These are phyloP conservation scores for Thelonectria olida DNA, from an alignment of 2,329 filamentous ascomycete genomes.

Conservation along the genomic window DNA sequence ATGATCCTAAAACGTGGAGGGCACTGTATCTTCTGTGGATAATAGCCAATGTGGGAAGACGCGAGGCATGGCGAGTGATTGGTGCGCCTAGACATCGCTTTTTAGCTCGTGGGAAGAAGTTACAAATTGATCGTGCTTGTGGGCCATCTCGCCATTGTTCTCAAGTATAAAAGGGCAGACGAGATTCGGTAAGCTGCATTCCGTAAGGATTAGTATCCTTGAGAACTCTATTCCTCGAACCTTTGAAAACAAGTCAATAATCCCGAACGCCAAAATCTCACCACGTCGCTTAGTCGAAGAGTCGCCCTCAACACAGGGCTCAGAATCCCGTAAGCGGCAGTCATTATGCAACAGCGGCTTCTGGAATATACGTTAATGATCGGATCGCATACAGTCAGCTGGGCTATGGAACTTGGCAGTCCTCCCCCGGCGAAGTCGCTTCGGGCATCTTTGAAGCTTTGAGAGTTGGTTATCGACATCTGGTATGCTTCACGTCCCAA, in stretches of 20 bases:
- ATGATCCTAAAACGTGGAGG: not conserved
- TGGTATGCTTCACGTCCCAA: not conserved
- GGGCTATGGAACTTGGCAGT: constrained; percentile 15
- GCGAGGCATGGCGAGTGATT: not conserved
- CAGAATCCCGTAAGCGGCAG: not conserved
- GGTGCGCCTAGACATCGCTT: not conserved
- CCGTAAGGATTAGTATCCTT: not conserved
- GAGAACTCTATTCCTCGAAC: not conserved
- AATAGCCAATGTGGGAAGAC: not conserved
- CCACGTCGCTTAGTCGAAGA: not conserved
- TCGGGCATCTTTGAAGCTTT: constrained; percentile 9
- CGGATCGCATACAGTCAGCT: not conserved
- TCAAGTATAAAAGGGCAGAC: not conserved
- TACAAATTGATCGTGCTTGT: not conserved
- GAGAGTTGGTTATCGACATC: constrained; percentile 6
- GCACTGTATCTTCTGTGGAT: too few species aligned
- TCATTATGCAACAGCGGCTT: not conserved
- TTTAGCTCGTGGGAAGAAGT: too few species aligned
- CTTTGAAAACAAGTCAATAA: not conserved
- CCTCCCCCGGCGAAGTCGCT: constrained; percentile 4
- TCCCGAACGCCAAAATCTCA: not conserved
- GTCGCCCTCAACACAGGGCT: not conserved
- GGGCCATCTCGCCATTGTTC: too few species aligned
- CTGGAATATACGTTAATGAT: not conserved
- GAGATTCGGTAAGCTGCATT: not conserved